These are phyloP conservation scores for Lagerstroemia speciosa DNA, from an alignment of 345 rosid species.

Conservation along the genomic window DNA sequence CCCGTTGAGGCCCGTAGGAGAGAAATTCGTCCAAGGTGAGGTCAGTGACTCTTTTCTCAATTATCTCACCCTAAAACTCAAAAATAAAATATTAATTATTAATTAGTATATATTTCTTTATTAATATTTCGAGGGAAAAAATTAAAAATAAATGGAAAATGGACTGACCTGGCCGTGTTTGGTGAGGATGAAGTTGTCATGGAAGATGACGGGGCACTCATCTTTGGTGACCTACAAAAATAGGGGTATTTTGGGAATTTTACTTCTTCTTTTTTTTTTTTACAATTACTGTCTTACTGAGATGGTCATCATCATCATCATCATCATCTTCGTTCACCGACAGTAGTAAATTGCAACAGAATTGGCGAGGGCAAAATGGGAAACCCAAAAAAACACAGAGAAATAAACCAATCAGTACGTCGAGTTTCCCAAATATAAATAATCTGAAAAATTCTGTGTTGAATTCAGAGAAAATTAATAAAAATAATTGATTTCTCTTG, in stretches of 20 bases:
- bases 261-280: neutral
- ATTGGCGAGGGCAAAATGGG: neutral
- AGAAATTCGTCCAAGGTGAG: constrained; percentile 50
- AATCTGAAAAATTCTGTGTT: neutral
- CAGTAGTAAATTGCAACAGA: constrained; percentile 2
- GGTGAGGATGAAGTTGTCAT: constrained; percentile 65
- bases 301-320: neutral
- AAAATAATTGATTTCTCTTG: too few species aligned
- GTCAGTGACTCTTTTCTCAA: constrained; percentile 78
- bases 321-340: constrained; percentile 3
- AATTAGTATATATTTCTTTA: too few species aligned
- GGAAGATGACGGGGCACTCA: constrained; percentile 91
- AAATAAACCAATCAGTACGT: constrained; percentile 10
- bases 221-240: constrained; percentile 88
- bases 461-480: too few species aligned
- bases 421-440: neutral
- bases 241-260: constrained; percentile 13
- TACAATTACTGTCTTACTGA: neutral
- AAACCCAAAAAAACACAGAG: neutral
- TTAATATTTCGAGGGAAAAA: too few species aligned
- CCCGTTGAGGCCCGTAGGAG: constrained; percentile 65
- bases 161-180: constrained; percentile 46
- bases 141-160: neutral
- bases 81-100: neutral
- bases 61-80: constrained; percentile 44